phyloP scores from a whole-genome alignment of 805 yeast species.

The Vanderwaltozyma tropicalis region DNA sequence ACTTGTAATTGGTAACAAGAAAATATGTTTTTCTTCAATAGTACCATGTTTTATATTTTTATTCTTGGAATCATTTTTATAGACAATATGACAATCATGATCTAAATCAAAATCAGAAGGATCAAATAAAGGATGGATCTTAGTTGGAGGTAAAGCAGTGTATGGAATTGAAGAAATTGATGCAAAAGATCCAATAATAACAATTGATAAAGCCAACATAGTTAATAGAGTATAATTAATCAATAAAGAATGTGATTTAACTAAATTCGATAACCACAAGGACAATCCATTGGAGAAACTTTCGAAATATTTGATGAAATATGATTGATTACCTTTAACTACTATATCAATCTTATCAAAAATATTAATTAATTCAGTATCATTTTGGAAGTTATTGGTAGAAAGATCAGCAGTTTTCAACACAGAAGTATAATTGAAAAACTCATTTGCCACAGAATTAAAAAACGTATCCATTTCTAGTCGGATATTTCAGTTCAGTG shows the following conservation, averaged over 20 bases:
- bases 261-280: not conserved
- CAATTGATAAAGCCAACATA: constrained; percentile 21
- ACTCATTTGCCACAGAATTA: not conserved
- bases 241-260: not conserved
- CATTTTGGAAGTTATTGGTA: not conserved
- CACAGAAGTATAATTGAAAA: no score
- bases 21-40: constrained; percentile 26
- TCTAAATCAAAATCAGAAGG: constrained; percentile 31
- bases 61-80: constrained; percentile 10
- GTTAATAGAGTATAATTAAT: constrained; percentile 1
- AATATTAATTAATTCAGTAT: constrained; percentile 1
- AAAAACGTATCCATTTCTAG: no score
- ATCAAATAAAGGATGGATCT: constrained; percentile 33
- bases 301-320: not conserved
- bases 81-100: constrained; percentile 11
- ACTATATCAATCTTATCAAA: not conserved
- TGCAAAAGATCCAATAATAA: constrained; percentile 29
- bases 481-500: no score
- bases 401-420: not conserved
- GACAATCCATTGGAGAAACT: not conserved
- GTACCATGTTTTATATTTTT: constrained; percentile 5
- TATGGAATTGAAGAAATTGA: constrained; percentile 25
- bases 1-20: constrained; percentile 37
- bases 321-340: not conserved
- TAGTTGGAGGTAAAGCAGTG: constrained; percentile 28